Evolutionary conservation across 129 eudicot genomes (phyloP), one percentile per base, ranked within the genome.

Genomic region (Flaveria robusta): DNA sequence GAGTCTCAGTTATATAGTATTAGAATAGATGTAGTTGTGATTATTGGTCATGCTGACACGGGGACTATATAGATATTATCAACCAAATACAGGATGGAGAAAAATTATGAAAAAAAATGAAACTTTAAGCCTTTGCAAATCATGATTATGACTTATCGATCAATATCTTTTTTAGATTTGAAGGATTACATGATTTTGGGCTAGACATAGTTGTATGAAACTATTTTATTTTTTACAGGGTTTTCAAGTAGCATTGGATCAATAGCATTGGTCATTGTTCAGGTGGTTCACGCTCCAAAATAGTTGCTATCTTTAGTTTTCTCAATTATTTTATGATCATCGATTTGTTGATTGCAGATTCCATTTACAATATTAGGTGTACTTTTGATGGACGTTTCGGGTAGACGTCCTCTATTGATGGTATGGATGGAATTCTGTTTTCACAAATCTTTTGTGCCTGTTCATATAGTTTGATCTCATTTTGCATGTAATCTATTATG

Each of bases 351-450:
- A 31, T 74, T 82, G 72, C 92, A 92, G 96, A 86, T 93, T 74
- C 98, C 98, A 24, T 78, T 85, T 81, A 78, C 86, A 7, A 0
- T 85, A 60, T 74, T 93, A 65, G 97, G 98, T 34, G 92, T 89
- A 42, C 83, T 90, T 46, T 75, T 93, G 77, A 93, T 88, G 91
- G 98, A 93, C 72, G 88, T 82, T 51, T 88, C 86, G 15, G 98
- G 98, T 70, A 83, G 98, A 77, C 77, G 91, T 22, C 89, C 91
- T 18, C 82, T 93, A 27, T 79, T 93, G 43, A 69, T 93, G 97
- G 98, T 93, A 83, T 34, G 73, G 15, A 50, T 42, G n/a, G 5
- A 24, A 67, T 56, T 50, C 68, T 66, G 20, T 50, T 76, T 7
- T 66, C 24, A 46, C 22, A 29, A 68, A 56, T 59, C 46, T 41